Evolutionary conservation across 108 stramenopile species (phyloP), one percentile per base, ranked within the genome.

Genomic region (Fistulifera solaris): DNA sequence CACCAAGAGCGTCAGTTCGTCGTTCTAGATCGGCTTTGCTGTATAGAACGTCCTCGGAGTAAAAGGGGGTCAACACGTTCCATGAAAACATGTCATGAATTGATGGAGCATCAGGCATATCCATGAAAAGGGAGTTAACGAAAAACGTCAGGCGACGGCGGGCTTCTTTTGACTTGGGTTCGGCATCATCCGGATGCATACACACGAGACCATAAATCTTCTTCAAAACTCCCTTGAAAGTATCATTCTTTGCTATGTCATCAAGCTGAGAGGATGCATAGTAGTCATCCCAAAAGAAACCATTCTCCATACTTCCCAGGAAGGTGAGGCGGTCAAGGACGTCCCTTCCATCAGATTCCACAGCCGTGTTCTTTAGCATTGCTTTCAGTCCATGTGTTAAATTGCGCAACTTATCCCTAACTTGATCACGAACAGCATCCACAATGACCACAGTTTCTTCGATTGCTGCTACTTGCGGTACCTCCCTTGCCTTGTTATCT

Each of bases 111-210:
- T 92, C 71, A 2, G 98, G 98, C 75, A 99, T 87, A 58, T 99
- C 96, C 98, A 99, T 99, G 82, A 96, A 97, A 7, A 99, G 73
- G 18, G 95, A 90, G 65, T 99, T 99, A 48, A 96, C 89, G 63
- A 99, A 99, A 75, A 95, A 97, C 1, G 94, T 94, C 42, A 99
- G 65, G 56, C 98, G 86, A 42, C 96, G 84, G 23, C 85, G 74
- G 1, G 81, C 98, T 67, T 99, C 98, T 59, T 86, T 86, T 15
- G 87, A 90, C 66, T 93, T 91, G 43, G 96, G 96, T 66, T 97
- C 98, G 7, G 86, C 95, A 66, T 97, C 94, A 57, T 91, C 85
- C 2, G 88, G 88, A 61, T 88, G 85, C 68, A 94, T 76, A 23
- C 85, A 81, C 12, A 97, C 65, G 25, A 97, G 78, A n/a, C 95